Evolutionary conservation across 495 filamentous ascomycete genomes (phyloP).

Genomic region (Aspergillus indologenus): DNA sequence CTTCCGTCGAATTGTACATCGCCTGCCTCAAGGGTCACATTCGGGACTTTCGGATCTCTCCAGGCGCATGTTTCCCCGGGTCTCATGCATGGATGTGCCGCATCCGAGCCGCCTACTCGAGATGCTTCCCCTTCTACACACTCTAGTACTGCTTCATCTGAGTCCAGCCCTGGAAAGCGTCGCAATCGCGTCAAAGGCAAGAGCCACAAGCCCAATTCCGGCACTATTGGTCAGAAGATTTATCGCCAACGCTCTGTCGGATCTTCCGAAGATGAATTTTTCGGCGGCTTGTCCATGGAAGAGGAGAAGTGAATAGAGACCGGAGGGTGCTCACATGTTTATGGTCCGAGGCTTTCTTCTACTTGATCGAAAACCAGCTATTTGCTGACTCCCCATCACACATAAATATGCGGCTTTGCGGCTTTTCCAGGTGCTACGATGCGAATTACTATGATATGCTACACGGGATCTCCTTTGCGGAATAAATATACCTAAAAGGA

Average conservation of each 20-base stretch:
- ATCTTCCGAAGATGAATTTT: constrained; percentile 21
- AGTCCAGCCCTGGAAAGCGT: constrained; percentile 15
- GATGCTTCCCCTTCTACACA: constrained; percentile 20
- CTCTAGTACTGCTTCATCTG: constrained; percentile 12
- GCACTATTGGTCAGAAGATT: constrained; percentile 18
- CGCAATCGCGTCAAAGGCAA: constrained; percentile 16
- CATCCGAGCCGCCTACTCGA: constrained; percentile 22
- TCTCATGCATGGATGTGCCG: constrained; percentile 8
- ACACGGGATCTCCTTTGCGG: background rate
- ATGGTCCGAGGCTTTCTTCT: background rate
- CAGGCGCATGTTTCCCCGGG: constrained; percentile 14
- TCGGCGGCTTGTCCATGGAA: constrained; percentile 7
- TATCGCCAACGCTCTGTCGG: constrained; percentile 16
- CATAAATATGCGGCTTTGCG: background rate
- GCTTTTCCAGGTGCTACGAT: background rate
- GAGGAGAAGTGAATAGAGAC: background rate
- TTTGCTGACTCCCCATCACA: background rate
- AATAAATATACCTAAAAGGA: constrained; percentile 1
- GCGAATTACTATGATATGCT: background rate
- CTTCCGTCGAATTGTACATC: constrained; percentile 15
- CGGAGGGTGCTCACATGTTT: background rate
- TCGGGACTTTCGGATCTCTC: constrained; percentile 11
- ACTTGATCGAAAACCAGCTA: background rate
- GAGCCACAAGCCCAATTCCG: constrained; percentile 3
- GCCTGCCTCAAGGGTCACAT: constrained; percentile 12